Conservation (phyloP, 2,329 filamentous ascomycete species). For the Colletotrichum musicola region DNA sequence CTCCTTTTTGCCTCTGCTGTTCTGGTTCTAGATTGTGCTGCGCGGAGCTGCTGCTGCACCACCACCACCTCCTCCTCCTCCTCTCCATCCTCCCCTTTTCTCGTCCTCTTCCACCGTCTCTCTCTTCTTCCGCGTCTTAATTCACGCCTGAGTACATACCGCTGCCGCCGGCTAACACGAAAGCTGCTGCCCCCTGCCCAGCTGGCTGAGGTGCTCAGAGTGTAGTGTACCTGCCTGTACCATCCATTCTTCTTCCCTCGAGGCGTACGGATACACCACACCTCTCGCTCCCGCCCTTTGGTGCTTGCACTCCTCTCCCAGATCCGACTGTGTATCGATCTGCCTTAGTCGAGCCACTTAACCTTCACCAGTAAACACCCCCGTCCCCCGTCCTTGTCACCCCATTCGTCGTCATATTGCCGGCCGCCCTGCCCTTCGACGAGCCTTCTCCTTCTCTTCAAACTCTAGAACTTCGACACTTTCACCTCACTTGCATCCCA, state of each 20-base stretch:
- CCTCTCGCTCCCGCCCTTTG: constrained; percentile 21
- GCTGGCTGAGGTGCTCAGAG: too few relatives aligned
- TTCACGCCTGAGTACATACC: too few relatives aligned
- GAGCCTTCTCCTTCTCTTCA: constrained; percentile 38
- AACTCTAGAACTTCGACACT: constrained; percentile 39
- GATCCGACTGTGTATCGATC: constrained; percentile 38
- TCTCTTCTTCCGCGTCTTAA: not conserved
- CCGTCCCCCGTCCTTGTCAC: constrained; percentile 27
- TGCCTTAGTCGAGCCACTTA: constrained; percentile 33
- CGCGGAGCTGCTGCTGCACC: not conserved
- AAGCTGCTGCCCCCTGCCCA: too few relatives aligned
- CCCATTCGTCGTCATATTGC: constrained; percentile 38
- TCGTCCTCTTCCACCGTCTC: constrained; percentile 21
- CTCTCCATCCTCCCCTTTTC: too few relatives aligned
- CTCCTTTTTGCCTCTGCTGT: not conserved
- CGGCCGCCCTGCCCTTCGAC: constrained; percentile 34
- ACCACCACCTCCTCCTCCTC: constrained; percentile 19
- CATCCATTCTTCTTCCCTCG: not conserved
- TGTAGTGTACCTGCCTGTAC: too few relatives aligned
- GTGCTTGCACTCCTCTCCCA: constrained; percentile 23
- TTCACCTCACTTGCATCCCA: constrained; percentile 23
- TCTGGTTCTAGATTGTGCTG: not conserved
- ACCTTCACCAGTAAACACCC: constrained; percentile 32
- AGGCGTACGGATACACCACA: constrained; percentile 16
- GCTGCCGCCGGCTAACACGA: too few relatives aligned